Evolutionary conservation across 1,284 basidiomycete genomes (phyloP).

Genomic region (Termitomyces sp.): DNA sequence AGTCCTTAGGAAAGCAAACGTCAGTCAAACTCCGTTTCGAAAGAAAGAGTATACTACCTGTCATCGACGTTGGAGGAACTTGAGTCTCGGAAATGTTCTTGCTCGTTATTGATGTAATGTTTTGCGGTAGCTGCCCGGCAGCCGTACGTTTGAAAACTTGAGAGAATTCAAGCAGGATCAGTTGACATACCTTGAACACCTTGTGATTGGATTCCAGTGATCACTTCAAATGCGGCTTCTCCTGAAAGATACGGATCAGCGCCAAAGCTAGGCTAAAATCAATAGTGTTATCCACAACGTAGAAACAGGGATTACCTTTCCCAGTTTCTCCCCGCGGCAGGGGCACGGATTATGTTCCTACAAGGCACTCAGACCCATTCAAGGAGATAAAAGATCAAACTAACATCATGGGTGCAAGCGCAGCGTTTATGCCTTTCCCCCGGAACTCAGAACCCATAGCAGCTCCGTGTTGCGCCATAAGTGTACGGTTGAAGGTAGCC

Average conservation of each 20-base stretch:
- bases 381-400: conserved; percentile 5
- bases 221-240: conserved; percentile 54
- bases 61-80: conserved; percentile 66
- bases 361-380: background rate
- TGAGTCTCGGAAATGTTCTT: conserved; percentile 50
- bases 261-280: conserved; percentile 36
- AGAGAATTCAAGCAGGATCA: background rate
- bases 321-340: conserved; percentile 69
- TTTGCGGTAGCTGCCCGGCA: conserved; percentile 40
- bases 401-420: conserved; percentile 52
- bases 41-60: conserved; percentile 34
- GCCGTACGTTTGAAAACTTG: background rate
- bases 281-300: background rate
- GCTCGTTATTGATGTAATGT: conserved; percentile 61
- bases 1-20: conserved; percentile 13
- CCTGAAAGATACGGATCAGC: conserved; percentile 62
- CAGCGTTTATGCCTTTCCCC: conserved; percentile 57
- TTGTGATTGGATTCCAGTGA: conserved; percentile 55
- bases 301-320: conserved; percentile 42
- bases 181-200: conserved; percentile 46
- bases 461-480: conserved; percentile 58
- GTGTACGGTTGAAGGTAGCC: conserved; percentile 67
- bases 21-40: background rate
- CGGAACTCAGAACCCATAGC: conserved; percentile 68
- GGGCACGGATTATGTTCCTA: conserved; percentile 56